Evolutionary conservation across 2,329 filamentous ascomycete genomes (phyloP), one percentile per base, ranked within the genome.

Genomic region (Raffaelea ambrosiae): DNA sequence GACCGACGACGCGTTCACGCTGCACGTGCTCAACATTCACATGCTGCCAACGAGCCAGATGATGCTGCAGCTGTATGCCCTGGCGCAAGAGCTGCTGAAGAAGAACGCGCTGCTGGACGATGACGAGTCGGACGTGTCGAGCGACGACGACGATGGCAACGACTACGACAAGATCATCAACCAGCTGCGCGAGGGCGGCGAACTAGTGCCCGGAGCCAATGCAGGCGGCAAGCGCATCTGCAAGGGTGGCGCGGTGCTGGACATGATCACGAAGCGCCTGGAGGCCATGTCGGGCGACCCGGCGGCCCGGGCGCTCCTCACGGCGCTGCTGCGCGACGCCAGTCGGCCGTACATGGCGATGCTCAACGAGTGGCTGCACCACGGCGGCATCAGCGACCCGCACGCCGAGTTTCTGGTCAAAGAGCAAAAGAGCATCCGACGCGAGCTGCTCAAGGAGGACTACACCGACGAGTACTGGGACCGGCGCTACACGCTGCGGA

Each of bases 381-480:
- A 95, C 60, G 93, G 93, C 36, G 88, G 85, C 43, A 97, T 98
- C 64, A 88, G 86, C 59, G 93, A 98, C 62, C 88, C 90, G 0
- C 91, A 97, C 63, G 79, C 83, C 1, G 93, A 98, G 63, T 98
- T 98, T 57, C 69, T 98, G 46, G 83, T 98, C 60, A 94, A 94
- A 61, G 93, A 97, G 64, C 88, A 95, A 58, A 94, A 91, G 65
- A 95, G 90, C 59, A 96, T 98, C 57, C 84, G 85, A 50, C 80
- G 93, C 38, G 93, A 97, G 63, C 79, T 87, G 50, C 71, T 98
- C 3, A 89, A 97, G 60, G 84, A 95, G 61, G 93, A 98, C 63
- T 98, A 97, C 60, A 98, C 91, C 0, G 93, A 98, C 63, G 93
- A 98, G 60, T 98, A 98, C 65, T 98, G 93, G 93, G 93, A 98